A percentile compares a stretch with the other conserved stretches of the same genome.
phyloP scores from a whole-genome alignment of 495 filamentous ascomycete genomes.

The Tuber indicum region DNA sequence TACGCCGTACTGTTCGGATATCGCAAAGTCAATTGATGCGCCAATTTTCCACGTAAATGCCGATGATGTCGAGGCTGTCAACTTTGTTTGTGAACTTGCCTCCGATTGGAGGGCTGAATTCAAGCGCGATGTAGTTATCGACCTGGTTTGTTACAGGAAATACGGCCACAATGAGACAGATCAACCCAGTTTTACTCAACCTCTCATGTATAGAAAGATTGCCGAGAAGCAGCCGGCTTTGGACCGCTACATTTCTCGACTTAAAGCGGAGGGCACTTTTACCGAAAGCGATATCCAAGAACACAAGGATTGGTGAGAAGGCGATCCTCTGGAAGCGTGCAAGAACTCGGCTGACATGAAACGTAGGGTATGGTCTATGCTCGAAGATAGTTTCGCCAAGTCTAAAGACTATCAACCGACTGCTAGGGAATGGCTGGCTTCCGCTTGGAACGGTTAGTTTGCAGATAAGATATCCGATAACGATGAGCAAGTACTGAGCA shows the following conservation, averaged over 20 bases:
- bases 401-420: constrained; percentile 96
- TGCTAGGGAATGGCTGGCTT: constrained; percentile 95
- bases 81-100: constrained; percentile 94
- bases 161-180: constrained; percentile 99
- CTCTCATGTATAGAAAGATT: constrained; percentile 98
- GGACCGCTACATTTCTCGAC: constrained; percentile 79
- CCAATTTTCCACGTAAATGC: constrained; percentile 99
- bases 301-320: constrained; percentile 79
- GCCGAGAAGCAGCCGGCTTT: constrained; percentile 69
- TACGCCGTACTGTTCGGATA: constrained; percentile 97
- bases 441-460: constrained; percentile 76
- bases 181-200: constrained; percentile 98
- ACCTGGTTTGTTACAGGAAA: constrained; percentile 98
- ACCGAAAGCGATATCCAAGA: constrained; percentile 97
- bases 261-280: constrained; percentile 84
- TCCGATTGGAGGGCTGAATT: constrained; percentile 97
- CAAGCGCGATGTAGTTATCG: constrained; percentile 93
- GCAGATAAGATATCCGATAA: background rate
- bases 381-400: constrained; percentile 91
- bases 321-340: background rate
- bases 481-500: constrained; percentile 14
- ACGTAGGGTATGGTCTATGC: constrained; percentile 80
- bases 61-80: constrained; percentile 95
- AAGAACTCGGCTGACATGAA: background rate
- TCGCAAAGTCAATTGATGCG: constrained; percentile 96